These are phyloP conservation scores for Monosporascus sp. DNA, from an alignment of 2,329 filamentous ascomycete genomes.

Conservation along the genomic window DNA sequence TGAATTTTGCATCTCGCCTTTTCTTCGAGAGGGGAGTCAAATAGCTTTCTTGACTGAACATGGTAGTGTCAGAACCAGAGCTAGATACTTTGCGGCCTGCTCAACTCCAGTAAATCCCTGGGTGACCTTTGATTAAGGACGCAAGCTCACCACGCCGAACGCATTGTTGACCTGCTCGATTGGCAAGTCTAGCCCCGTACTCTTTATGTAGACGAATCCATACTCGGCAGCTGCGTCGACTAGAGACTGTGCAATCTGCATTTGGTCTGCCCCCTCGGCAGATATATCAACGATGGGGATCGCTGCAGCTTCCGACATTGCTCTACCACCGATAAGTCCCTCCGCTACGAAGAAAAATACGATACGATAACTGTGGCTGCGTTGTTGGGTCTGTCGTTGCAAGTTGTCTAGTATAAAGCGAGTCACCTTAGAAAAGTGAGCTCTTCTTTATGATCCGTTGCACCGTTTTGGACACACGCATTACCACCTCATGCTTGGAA, in stretches of 20 bases:
- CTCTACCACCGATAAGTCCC: not conserved
- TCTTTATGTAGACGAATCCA: conserved; percentile 87
- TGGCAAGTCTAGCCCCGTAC: conserved; percentile 64
- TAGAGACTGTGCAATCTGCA: conserved; percentile 59
- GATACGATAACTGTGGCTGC: too few species aligned
- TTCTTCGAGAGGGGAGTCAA: conserved; percentile 62
- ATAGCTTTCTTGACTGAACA: conserved; percentile 64
- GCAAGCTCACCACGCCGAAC: conserved; percentile 62
- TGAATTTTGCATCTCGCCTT: conserved; percentile 72
- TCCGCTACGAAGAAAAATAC: too few species aligned
- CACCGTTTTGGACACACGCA: not conserved
- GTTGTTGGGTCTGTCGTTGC: too few species aligned
- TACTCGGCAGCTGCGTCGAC: conserved; percentile 75
- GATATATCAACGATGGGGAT: conserved; percentile 85
- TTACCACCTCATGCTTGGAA: too few species aligned
- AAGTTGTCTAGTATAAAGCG: too few species aligned
- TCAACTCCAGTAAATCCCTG: too few species aligned
- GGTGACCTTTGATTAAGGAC: too few species aligned
- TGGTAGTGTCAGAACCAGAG: not conserved
- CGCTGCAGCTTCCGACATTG: conserved; percentile 29
- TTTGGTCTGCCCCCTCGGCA: conserved; percentile 46
- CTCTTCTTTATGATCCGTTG: too few species aligned
- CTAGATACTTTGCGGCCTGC: not conserved
- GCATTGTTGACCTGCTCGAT: conserved; percentile 60
- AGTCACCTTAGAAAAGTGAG: too few species aligned